A percentile compares a stretch with the other conserved stretches of the same genome.
Evolutionary conservation across 2,329 filamentous ascomycete genomes (phyloP).

Genomic region (Fusarium udum): DNA sequence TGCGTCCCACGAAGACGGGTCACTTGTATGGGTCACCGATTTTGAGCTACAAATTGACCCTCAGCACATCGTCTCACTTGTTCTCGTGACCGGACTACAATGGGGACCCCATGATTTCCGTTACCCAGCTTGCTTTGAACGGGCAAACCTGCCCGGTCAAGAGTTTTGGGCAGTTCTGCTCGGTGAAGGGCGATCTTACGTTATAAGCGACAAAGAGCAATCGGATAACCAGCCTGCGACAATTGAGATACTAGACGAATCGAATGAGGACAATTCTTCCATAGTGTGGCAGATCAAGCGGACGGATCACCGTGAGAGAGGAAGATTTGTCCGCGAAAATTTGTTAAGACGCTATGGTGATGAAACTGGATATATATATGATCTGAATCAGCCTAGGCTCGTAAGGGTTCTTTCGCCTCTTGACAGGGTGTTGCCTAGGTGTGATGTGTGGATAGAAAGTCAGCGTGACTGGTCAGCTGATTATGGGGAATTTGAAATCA

Average conservation of each 20-base stretch:
- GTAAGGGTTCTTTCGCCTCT: fast-evolving
- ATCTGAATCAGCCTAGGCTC: neutral
- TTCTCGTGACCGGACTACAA: neutral
- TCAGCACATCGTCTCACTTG: neutral
- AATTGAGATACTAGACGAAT: neutral
- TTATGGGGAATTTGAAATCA: neutral
- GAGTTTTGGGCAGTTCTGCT: neutral
- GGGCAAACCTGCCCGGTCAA: fast-evolving
- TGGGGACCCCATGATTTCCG: fast-evolving
- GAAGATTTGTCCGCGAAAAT: fast-evolving
- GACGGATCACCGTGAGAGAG: neutral
- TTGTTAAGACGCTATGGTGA: fast-evolving
- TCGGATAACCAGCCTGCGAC: neutral
- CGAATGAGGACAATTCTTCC: fast-evolving
- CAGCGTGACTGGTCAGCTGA: fast-evolving
- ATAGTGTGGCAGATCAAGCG: neutral
- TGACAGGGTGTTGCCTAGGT: neutral
- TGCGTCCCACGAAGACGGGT: neutral
- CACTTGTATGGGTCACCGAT: neutral
- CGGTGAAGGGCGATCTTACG: neutral
- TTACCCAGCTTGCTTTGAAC: fast-evolving
- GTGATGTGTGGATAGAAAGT: neutral
- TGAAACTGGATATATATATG: neutral
- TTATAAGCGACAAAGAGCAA: fast-evolving
- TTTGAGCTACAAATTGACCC: neutral